Percentiles rank a stretch among this genome's conserved stretches.
Conservation (phyloP, 1,284 basidiomycete genomes). For the Leucoagaricus sp. region DNA sequence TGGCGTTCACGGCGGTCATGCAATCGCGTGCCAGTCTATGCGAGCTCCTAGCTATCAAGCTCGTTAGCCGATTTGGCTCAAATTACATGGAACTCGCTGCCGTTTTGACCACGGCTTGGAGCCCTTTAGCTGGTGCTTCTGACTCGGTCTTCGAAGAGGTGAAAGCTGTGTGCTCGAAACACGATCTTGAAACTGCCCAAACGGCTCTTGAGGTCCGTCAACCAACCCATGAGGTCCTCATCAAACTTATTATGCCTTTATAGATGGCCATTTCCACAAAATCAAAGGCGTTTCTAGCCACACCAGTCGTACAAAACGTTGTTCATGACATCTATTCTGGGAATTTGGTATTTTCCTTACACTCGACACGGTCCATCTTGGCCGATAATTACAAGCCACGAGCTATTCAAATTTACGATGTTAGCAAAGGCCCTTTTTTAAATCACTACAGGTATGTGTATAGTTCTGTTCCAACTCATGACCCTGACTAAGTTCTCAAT, state of each 20-base stretch:
- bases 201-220: conserved; percentile 79
- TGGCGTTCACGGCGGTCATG: conserved; percentile 78
- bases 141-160: conserved; percentile 66
- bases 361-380: conserved; percentile 71
- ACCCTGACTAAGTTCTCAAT: conserved; percentile 1
- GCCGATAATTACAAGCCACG: conserved; percentile 86
- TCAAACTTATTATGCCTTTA: background rate
- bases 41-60: conserved; percentile 84
- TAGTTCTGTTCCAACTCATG: conserved; percentile 7
- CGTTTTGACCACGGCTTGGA: conserved; percentile 79
- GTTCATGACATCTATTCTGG: conserved; percentile 83
- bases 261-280: conserved; percentile 86
- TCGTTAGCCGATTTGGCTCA: conserved; percentile 75
- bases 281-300: conserved; percentile 78
- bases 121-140: conserved; percentile 79
- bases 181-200: conserved; percentile 61
- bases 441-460: conserved; percentile 70
- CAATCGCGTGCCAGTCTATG: conserved; percentile 61
- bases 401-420: conserved; percentile 75
- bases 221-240: background rate
- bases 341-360: conserved; percentile 65
- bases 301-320: conserved; percentile 80
- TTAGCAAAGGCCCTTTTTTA: conserved; percentile 72
- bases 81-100: conserved; percentile 73
- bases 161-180: conserved; percentile 40